Percentiles rank a stretch among this genome's conserved stretches.
Conservation (phyloP, 2,329 filamentous ascomycete genomes). For the Albophoma yamanashiensis region DNA sequence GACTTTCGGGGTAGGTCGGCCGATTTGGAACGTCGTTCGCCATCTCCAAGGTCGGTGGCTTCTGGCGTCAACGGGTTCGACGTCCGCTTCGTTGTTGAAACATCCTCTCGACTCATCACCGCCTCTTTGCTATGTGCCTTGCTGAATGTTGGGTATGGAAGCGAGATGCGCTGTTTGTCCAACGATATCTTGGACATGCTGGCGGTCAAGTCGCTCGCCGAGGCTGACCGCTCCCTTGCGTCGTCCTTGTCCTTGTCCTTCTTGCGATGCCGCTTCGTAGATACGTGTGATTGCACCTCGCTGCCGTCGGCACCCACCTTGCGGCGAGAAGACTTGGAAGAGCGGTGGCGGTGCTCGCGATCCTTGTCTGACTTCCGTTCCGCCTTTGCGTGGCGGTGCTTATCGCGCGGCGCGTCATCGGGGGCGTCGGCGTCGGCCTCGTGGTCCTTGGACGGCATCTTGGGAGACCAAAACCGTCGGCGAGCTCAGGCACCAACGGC, state of each 20-base stretch:
- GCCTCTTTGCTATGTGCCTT: slow-evolving; percentile 88
- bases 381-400: slow-evolving; percentile 26
- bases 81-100: slow-evolving; percentile 17
- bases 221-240: slow-evolving; percentile 15
- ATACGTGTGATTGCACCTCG: slow-evolving; percentile 28
- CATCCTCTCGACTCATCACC: slow-evolving; percentile 51
- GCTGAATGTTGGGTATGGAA: slow-evolving; percentile 75
- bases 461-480: not conserved
- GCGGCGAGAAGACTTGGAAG: slow-evolving; percentile 29
- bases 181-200: slow-evolving; percentile 28
- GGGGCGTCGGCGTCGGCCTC: slow-evolving; percentile 25
- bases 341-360: slow-evolving; percentile 24
- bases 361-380: slow-evolving; percentile 25
- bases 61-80: slow-evolving; percentile 54
- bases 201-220: slow-evolving; percentile 39
- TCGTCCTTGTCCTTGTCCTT: slow-evolving; percentile 23
- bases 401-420: slow-evolving; percentile 28
- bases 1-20: slow-evolving; percentile 28
- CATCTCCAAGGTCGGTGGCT: slow-evolving; percentile 52
- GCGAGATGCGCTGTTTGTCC: slow-evolving; percentile 34
- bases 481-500: not conserved
- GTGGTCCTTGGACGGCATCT: slow-evolving; percentile 31
- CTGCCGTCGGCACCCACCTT: slow-evolving; percentile 28
- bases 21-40: slow-evolving; percentile 33
- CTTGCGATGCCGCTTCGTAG: slow-evolving; percentile 20